Conservation (phyloP, 1,284 basidiomycete genomes). For the Pyrrhoderma lamaoense region DNA sequence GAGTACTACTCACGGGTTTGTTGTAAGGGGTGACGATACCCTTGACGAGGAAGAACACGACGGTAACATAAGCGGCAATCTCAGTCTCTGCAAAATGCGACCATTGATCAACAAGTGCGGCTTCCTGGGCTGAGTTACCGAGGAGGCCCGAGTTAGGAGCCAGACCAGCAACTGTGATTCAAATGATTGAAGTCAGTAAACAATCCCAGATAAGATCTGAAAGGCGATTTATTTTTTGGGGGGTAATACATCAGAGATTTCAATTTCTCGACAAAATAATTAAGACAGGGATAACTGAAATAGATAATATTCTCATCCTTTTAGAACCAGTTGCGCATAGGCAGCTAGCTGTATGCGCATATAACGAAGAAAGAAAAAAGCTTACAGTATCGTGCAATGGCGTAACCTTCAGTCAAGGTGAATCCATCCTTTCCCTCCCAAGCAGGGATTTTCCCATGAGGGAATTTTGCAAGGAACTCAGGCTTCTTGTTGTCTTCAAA, state of each 20-base stretch:
- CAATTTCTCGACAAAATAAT: constrained; percentile 50
- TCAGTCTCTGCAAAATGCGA: constrained; percentile 56
- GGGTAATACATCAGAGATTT: constrained; percentile 19
- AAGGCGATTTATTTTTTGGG: not conserved
- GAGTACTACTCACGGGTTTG: constrained; percentile 46
- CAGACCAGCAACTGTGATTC: constrained; percentile 57
- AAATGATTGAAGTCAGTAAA: constrained; percentile 21
- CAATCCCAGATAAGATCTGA: not conserved
- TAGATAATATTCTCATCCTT: constrained; percentile 34
- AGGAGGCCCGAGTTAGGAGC: constrained; percentile 64
- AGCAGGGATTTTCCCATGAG: constrained; percentile 80
- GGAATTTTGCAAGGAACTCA: constrained; percentile 76
- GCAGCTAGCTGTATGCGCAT: constrained; percentile 26
- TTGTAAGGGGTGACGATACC: constrained; percentile 48
- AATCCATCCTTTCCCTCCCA: constrained; percentile 77
- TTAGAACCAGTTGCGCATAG: constrained; percentile 18
- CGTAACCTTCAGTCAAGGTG: constrained; percentile 69
- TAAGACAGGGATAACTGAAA: constrained; percentile 63
- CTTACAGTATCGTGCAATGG: constrained; percentile 89
- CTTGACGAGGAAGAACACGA: constrained; percentile 31
- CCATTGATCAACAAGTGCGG: constrained; percentile 66
- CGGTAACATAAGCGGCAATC: constrained; percentile 29
- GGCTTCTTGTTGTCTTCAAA: constrained; percentile 71
- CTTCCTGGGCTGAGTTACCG: constrained; percentile 46
- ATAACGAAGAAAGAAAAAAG: constrained; percentile 26